A percentile compares a stretch with the other conserved stretches of the same genome.
Evolutionary conservation across 2,329 filamentous ascomycete genomes (phyloP).

Genomic region (Periconia macrospinosa): DNA sequence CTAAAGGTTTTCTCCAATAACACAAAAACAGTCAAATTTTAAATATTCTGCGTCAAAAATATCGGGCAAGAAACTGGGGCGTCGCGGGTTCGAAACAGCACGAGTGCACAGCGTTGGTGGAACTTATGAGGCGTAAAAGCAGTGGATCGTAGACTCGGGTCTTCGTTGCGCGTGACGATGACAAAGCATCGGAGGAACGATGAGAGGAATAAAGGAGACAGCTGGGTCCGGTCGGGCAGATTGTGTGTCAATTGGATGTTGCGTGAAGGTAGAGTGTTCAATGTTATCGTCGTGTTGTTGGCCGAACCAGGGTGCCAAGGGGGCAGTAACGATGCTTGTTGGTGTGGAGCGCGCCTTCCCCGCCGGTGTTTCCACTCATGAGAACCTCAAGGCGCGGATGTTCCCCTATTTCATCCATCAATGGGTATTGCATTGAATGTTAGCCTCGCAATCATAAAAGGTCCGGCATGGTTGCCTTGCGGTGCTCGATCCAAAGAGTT

Average conservation of each 20-base stretch:
- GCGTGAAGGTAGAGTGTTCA: neutral
- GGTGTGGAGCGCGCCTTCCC: neutral
- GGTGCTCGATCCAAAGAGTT: neutral
- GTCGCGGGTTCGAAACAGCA: too few species aligned
- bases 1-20: too few species aligned
- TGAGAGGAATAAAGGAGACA: too few species aligned
- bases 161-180: too few species aligned
- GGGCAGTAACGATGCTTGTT: neutral
- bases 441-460: neutral
- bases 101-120: too few species aligned
- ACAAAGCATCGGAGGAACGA: too few species aligned
- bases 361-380: neutral
- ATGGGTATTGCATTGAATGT: neutral
- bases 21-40: too few species aligned
- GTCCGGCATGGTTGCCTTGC: neutral
- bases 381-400: neutral
- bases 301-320: neutral
- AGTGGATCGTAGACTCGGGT: too few species aligned
- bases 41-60: too few species aligned
- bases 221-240: too few species aligned
- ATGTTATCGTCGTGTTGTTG: neutral
- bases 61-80: too few species aligned
- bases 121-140: too few species aligned
- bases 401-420: neutral
- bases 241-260: neutral